Conservation (phyloP, 495 filamentous ascomycete species). For the Aspergillus leporis region DNA sequence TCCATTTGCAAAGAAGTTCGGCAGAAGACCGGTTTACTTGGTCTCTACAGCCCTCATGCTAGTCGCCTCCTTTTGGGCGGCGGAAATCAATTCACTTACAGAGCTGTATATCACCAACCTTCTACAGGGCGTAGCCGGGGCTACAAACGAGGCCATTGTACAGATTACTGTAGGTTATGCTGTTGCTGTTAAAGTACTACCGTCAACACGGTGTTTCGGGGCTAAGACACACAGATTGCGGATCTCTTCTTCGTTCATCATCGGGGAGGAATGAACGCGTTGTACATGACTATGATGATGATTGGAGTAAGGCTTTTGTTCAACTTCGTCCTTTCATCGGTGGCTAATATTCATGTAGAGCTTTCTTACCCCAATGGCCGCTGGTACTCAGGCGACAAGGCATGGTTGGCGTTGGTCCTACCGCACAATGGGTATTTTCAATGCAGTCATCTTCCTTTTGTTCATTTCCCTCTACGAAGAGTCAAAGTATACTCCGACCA, state of each 20-base stretch:
- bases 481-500: constrained; percentile 31
- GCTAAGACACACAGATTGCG: constrained; percentile 27
- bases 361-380: constrained; percentile 37
- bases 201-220: background rate
- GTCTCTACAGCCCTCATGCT: constrained; percentile 31
- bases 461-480: constrained; percentile 37
- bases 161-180: constrained; percentile 32
- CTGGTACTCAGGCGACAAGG: constrained; percentile 31
- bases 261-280: constrained; percentile 36
- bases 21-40: constrained; percentile 37
- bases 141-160: constrained; percentile 36
- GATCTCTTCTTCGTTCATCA: constrained; percentile 44
- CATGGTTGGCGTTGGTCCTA: constrained; percentile 38
- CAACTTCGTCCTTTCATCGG: background rate
- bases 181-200: background rate
- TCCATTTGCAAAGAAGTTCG: constrained; percentile 35
- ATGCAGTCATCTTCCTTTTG: constrained; percentile 25
- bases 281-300: constrained; percentile 39
- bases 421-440: constrained; percentile 31
- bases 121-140: constrained; percentile 34
- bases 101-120: constrained; percentile 35
- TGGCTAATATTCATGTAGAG: constrained; percentile 19
- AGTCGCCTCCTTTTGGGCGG: constrained; percentile 32
- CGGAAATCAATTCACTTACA: constrained; percentile 23
- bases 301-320: constrained; percentile 29